Percentiles rank a stretch among this genome's conserved stretches.
Evolutionary conservation across 148 eudicot genomes (phyloP).

Genomic region (Pouteria glomerata): DNA sequence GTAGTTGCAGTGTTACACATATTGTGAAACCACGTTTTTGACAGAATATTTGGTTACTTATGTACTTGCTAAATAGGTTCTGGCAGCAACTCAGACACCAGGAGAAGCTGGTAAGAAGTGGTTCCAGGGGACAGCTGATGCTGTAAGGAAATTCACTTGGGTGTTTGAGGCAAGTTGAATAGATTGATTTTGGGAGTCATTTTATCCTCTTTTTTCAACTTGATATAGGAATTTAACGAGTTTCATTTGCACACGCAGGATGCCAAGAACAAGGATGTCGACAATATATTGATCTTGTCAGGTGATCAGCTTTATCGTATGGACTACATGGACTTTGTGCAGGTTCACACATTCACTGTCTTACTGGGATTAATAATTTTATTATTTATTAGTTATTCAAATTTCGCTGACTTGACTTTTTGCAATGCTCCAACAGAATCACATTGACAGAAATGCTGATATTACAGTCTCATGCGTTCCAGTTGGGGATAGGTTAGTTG

Average conservation of each 20-base stretch:
- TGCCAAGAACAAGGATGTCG: constrained; percentile 74
- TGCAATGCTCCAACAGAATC: constrained; percentile 54
- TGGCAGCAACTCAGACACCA: constrained; percentile 93
- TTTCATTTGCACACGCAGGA: constrained; percentile 38
- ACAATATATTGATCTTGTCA: constrained; percentile 71
- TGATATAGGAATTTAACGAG: neutral
- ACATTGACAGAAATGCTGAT: constrained; percentile 80
- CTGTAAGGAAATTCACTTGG: constrained; percentile 91
- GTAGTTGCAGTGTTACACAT: neutral
- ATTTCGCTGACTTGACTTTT: neutral
- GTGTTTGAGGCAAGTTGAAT: constrained; percentile 62
- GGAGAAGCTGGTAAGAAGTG: constrained; percentile 91
- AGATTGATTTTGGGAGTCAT: neutral
- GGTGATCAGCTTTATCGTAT: constrained; percentile 94
- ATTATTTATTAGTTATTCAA: neutral
- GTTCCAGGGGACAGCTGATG: constrained; percentile 99
- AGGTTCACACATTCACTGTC: constrained; percentile 43
- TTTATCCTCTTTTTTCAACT: neutral
- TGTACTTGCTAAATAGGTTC: constrained; percentile 45
- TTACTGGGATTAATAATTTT: neutral
- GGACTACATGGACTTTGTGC: constrained; percentile 87
- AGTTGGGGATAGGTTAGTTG: constrained; percentile 63
- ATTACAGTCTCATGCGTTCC: constrained; percentile 88
- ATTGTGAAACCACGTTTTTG: neutral
- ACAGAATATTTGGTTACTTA: neutral